These are phyloP conservation scores for Drechslerella coelobrocha DNA, from an alignment of 2,329 filamentous ascomycete species.

Conservation along the genomic window DNA sequence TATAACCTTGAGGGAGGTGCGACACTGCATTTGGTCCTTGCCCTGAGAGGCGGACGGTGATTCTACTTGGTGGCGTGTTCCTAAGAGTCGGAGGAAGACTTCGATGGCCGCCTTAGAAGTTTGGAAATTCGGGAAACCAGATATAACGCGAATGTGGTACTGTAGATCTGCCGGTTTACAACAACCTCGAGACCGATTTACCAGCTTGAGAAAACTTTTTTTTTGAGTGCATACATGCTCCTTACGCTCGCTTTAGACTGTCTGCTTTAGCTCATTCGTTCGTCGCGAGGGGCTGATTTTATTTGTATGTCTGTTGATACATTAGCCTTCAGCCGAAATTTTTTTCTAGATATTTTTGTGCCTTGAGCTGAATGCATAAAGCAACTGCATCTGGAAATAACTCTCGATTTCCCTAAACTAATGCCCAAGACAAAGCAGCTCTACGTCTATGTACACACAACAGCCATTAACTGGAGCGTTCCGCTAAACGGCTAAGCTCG, in stretches of 20 bases:
- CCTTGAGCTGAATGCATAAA: background rate
- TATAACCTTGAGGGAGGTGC: conserved; percentile 91
- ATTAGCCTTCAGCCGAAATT: conserved; percentile 8
- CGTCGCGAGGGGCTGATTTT: background rate
- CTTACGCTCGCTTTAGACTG: conserved; percentile 16
- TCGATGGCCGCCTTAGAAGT: background rate
- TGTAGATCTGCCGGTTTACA: no score
- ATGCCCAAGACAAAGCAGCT: background rate
- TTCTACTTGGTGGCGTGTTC: background rate
- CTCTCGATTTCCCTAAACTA: background rate
- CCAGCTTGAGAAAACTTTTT: background rate
- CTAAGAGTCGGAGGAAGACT: background rate
- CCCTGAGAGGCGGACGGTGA: conserved; percentile 76
- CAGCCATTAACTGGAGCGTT: no score
- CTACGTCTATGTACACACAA: conserved; percentile 8
- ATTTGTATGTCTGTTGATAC: conserved; percentile 2
- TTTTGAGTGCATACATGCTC: background rate
- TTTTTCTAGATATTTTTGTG: no score
- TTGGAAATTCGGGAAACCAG: no score
- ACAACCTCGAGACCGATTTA: no score
- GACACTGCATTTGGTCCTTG: conserved; percentile 93
- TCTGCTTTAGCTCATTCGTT: background rate
- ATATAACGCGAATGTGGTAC: no score
- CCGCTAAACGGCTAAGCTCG: no score
- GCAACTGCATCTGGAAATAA: background rate